Percentiles rank a stretch among this genome's conserved stretches.
Evolutionary conservation across 352 stramenopile species (phyloP).

Genomic region (Peronospora farinosa): DNA sequence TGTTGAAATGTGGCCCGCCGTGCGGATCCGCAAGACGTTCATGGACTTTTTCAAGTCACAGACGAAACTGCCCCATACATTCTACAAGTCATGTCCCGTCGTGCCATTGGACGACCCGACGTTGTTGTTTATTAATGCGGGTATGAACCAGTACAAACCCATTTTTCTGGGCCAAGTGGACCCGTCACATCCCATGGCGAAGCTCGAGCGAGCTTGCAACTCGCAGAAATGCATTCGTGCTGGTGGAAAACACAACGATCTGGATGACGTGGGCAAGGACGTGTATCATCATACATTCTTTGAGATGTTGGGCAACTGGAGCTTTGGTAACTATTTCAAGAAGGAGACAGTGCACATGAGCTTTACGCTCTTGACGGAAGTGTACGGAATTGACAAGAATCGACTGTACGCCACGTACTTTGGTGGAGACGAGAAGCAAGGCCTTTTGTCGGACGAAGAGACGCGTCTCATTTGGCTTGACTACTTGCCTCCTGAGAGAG

Average conservation of each 20-base stretch:
- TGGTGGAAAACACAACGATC: conserved; percentile 99
- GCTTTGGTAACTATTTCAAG: conserved; percentile 99
- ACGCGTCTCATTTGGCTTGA: conserved; percentile 88
- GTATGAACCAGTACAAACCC: conserved; percentile 99
- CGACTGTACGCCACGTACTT: conserved; percentile 99
- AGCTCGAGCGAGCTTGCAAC: conserved; percentile 91
- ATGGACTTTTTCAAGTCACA: conserved; percentile 96
- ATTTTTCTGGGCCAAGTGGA: conserved; percentile 98
- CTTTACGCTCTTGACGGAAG: conserved; percentile 94
- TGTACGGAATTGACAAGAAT: conserved; percentile 91
- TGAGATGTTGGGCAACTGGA: conserved; percentile 99
- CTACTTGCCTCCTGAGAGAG: conserved; percentile 80
- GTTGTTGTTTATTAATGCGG: conserved; percentile 98
- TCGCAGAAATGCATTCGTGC: conserved; percentile 99
- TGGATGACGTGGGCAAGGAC: conserved; percentile 98
- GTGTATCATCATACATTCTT: conserved; percentile 99
- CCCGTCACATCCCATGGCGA: conserved; percentile 88
- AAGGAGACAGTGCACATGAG: conserved; percentile 95
- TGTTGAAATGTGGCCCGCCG: conserved; percentile 84
- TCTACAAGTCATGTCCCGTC: conserved; percentile 94
- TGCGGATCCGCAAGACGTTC: conserved; percentile 95
- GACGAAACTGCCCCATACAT: conserved; percentile 79
- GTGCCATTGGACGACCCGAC: conserved; percentile 97
- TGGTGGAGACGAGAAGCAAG: conserved; percentile 87
- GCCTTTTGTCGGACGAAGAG: conserved; percentile 86